phyloP scores from a whole-genome alignment of 495 filamentous ascomycete genomes.

The Aspergillus bridgeri region DNA sequence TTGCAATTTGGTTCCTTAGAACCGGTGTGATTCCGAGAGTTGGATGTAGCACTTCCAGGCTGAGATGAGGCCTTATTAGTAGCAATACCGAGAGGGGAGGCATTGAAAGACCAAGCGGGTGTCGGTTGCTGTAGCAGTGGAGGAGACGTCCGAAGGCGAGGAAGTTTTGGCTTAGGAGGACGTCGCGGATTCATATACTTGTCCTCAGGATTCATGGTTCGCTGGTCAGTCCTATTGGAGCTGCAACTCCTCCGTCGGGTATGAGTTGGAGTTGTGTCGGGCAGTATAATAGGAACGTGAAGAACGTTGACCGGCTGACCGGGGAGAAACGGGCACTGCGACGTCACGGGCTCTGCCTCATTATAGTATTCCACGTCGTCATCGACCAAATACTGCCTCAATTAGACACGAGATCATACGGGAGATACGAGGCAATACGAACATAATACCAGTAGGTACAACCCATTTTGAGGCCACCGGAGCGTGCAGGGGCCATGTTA shows the following conservation, averaged over 20 bases:
- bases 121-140: slow-evolving; percentile 39
- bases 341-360: slow-evolving; percentile 65
- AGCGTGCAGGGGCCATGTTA: slow-evolving; percentile 54
- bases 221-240: slow-evolving; percentile 46
- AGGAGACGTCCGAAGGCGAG: slow-evolving; percentile 56
- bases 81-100: slow-evolving; percentile 24
- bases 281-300: slow-evolving; percentile 68
- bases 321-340: slow-evolving; percentile 77
- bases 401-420: slow-evolving; percentile 14
- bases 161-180: slow-evolving; percentile 49
- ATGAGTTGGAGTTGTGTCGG: slow-evolving; percentile 38
- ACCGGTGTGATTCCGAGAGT: slow-evolving; percentile 5
- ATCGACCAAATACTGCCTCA: slow-evolving; percentile 70
- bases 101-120: slow-evolving; percentile 23
- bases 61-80: slow-evolving; percentile 36
- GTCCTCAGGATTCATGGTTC: slow-evolving; percentile 74
- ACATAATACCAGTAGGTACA: slow-evolving; percentile 95
- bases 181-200: slow-evolving; percentile 68
- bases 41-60: slow-evolving; percentile 30
- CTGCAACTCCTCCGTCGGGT: slow-evolving; percentile 36
- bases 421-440: slow-evolving; percentile 28
- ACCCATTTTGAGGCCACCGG: slow-evolving; percentile 84
- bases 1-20: slow-evolving; percentile 21
- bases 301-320: slow-evolving; percentile 83
- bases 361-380: slow-evolving; percentile 71